Base-by-base conservation (phyloP, 495 filamentous ascomycete genomes). In the Talaromyces trachyspermus region DNA sequence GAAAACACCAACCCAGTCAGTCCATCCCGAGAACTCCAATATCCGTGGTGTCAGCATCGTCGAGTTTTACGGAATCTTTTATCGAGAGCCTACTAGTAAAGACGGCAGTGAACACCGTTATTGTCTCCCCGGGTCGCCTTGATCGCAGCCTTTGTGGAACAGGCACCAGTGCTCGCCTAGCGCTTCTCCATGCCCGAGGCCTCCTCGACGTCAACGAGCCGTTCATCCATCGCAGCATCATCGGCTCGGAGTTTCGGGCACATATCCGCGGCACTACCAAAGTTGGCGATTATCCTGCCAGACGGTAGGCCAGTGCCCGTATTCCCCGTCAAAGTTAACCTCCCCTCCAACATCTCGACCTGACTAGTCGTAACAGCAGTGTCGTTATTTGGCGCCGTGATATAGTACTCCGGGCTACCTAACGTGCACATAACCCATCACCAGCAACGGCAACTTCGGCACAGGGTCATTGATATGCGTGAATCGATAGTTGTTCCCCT, bases 341-440 rank as follows among this genome's bases (percentile, higher is more conserved):
- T 55, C 0, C 70, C 70, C 4, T 55, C 49, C 17, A 60, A 58
- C 9, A 61, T 54, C 7, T 55, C 44, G 3, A 75, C 46, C 48
- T 73, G 60, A n/a, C 40, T 55, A 10, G 64, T 30, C 0, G 60
- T 53, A 11, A 71, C 62, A 18, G 60, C 51, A 6, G 59, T n/a
- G n/a, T n/a, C 51, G 23, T 62, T 60, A 30, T 69, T 69, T 1
- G 41, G 56, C 0, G 55, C 56, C 0, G 55, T 61, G 45, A 78
- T 72, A 37, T 63, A 85, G 61, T 79, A 85, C 62, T 87, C 84
- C 1, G 83, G 82, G 37, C n/a, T n/a, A n/a, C n/a, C 67, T 75
- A 6, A 78, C 65, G 56, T 86, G 84, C 23, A 69, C 61, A 61
- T 74, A 86, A 24, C 74, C 75, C 50, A 77, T 51, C 17, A 64